Base-by-base conservation (phyloP, 768 basidiomycete genomes). In the Xerocomellus intermedius region DNA sequence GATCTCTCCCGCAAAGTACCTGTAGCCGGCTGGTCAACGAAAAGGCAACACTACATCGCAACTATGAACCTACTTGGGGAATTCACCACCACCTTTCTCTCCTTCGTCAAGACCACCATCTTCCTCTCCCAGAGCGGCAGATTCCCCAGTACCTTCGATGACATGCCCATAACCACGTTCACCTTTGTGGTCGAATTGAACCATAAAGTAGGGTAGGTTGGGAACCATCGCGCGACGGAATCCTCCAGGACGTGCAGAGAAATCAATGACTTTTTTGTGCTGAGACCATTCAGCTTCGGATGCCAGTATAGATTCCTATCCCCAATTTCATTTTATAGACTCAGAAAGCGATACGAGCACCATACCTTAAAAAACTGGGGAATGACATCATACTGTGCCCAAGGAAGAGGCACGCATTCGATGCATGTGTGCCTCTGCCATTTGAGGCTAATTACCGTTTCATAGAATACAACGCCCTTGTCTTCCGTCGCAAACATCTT, bases 151-250 rank as follows among this genome's bases (percentile, higher is more conserved):
- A 1, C 97, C 97, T 70, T 99, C 97, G 57, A 99, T 97, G 58
- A 99, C 91, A 72, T 99, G 97, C 0, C 97, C 97, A 67, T 94
- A 99, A 2, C 97, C 97, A 66, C 92, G 94, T 72, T 98, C 94
- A 24, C 97, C 94, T 65, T 95, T 98, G 72, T 98, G 80, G 73
- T 99, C 97, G 71, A 96, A 99, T 63, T 96, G 94, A 8, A 98
- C 91, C 92, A 95, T 96, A 65, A 99, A 99, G 73, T 99, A 99
- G 1, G 97, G 97, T 30, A 99, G 75, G 65, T 98, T 97, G 3
- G 95, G 86, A 12, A 99, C 96, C 89, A 99, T 91, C 24, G 91
- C 86, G 0, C 96, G 82, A 39, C 95, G 80, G 77, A 98, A 98
- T 4, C 96, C 96, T 17, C 96, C 95, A 1, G 93, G 91, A 5